A percentile compares a stretch with the other conserved stretches of the same genome.
Evolutionary conservation across 2,329 filamentous ascomycete species (phyloP).

Genomic region (Hymenoscyphus repandus): DNA sequence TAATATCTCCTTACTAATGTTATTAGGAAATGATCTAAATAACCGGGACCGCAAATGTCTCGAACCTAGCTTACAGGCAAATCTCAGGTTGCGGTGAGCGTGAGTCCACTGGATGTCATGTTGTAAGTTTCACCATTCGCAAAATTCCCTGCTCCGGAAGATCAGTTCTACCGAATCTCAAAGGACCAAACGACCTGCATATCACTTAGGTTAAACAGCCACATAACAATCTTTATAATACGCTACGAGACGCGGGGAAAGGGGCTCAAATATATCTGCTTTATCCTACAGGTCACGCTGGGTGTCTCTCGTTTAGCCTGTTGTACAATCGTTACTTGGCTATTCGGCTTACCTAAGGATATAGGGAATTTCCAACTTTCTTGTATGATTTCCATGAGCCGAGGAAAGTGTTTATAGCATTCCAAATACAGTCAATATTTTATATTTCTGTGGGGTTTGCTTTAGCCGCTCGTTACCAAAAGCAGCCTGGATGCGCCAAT

Average conservation of each 20-base stretch:
- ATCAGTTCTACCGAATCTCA: not conserved
- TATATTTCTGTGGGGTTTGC: not conserved
- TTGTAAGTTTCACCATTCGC: not conserved
- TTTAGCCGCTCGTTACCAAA: not conserved
- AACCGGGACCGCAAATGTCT: too few species aligned
- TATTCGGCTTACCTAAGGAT: not conserved
- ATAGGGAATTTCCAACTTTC: not conserved
- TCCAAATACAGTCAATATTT: not conserved
- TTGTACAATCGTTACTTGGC: not conserved
- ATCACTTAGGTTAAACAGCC: not conserved
- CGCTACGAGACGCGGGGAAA: not conserved
- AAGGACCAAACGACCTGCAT: not conserved
- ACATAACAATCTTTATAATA: not conserved
- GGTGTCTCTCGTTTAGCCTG: constrained; percentile 4
- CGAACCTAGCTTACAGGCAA: too few species aligned
- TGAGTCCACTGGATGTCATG: too few species aligned
- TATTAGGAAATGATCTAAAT: too few species aligned
- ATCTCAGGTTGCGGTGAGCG: too few species aligned
- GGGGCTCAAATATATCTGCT: not conserved
- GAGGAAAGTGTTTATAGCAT: not conserved
- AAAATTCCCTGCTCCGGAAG: not conserved
- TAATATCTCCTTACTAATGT: too few species aligned
- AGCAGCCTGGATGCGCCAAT: not conserved
- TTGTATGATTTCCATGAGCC: not conserved
- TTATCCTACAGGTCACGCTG: not conserved